Conservation (phyloP, 2,329 filamentous ascomycete species). For the Colletotrichum noveboracense region DNA sequence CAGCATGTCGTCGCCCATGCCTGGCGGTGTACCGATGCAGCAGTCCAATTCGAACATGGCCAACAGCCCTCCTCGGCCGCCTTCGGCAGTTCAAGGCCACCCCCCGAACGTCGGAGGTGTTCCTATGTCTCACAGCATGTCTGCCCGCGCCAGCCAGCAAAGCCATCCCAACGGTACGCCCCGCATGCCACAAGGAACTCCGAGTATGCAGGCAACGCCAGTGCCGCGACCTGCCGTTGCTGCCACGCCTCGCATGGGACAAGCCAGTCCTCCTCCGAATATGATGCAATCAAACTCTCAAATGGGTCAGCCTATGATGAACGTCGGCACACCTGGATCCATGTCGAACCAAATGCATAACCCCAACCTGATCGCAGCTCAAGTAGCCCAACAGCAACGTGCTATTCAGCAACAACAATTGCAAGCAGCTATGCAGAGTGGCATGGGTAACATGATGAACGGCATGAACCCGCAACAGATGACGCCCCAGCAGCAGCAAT, state of each 20-base stretch:
- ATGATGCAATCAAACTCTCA: constrained; percentile 64
- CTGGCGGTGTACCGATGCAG: constrained; percentile 68
- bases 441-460: constrained; percentile 34
- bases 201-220: constrained; percentile 67
- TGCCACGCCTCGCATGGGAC: constrained; percentile 66
- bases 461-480: constrained; percentile 39
- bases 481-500: constrained; percentile 18
- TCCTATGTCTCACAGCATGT: constrained; percentile 68
- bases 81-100: constrained; percentile 68
- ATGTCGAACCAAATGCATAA: constrained; percentile 45
- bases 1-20: constrained; percentile 69
- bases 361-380: constrained; percentile 44
- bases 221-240: constrained; percentile 56
- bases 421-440: constrained; percentile 40
- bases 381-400: constrained; percentile 55
- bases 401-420: constrained; percentile 48
- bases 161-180: constrained; percentile 70
- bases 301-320: constrained; percentile 58
- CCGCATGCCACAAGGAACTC: constrained; percentile 65
- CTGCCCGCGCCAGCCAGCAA: constrained; percentile 68
- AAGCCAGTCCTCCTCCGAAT: constrained; percentile 65
- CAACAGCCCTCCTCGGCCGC: constrained; percentile 69
- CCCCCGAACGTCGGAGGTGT: constrained; percentile 54
- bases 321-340: constrained; percentile 34
- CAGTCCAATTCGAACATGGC: constrained; percentile 71